Base-by-base conservation (phyloP, 2,329 filamentous ascomycete genomes). In the Ceratocystis harringtonii region DNA sequence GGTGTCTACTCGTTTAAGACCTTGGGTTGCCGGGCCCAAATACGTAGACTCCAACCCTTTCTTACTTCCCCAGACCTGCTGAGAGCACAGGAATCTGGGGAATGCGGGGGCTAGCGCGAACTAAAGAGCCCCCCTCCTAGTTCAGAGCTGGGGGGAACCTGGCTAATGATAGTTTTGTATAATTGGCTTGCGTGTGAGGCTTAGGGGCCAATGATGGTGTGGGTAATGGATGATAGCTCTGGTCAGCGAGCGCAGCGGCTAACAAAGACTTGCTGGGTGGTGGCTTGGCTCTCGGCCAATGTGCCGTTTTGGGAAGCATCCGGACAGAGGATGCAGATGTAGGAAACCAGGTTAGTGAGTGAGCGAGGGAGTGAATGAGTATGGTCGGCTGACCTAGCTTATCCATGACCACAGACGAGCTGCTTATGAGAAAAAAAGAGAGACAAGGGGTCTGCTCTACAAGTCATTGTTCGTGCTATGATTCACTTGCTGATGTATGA, bases 51-150 rank as follows among this genome's bases (percentile, higher is more conserved):
- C 52, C 28, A 28, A 22, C n/a, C 45, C 8, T 8, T 57, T 57
- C 52, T 17, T 25, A 30, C 52, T 44, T 44, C 45, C 43, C 61
- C 44, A 32, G 45, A 36, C 61, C 3, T 28, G 36, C n/a, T 19
- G 25, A 62, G 30, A 41, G 19, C 28, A 28, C 32, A 43, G 43
- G 45, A 62, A 62, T 50, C 43, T 43, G 61, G 61, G 61, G 61
- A 50, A 50, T 48, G 44, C 61, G 43, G 61, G 61, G 61, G 52
- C n/a, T 57, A 57, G 52, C 52, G 52, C 15, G 52, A 7, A 19
- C n/a, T 57, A 57, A 41, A 41, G 28, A 57, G 52, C 52, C 28
- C 52, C 6, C 2, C 22, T 7, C 10, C n/a, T 7, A 32, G 28
- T 25, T 12, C 1, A 30, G 22, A 19, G 52, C 10, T 8, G 19